These are phyloP conservation scores for Neospermospora avenae DNA, from an alignment of 2,329 filamentous ascomycete species.

Conservation along the genomic window DNA sequence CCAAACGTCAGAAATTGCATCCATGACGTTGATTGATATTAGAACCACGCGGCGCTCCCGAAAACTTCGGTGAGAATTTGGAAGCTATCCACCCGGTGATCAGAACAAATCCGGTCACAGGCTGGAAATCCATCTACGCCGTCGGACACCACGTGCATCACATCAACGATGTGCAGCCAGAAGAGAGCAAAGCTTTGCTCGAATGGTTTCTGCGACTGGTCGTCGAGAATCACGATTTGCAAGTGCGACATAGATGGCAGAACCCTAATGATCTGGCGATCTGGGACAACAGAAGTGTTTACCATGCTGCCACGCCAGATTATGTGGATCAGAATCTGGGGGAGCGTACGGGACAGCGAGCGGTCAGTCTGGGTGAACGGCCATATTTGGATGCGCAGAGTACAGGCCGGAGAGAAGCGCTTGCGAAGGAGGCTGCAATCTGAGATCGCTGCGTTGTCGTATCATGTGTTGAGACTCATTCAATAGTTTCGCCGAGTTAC, in stretches of 20 bases:
- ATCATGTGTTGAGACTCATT: not conserved
- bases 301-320: conserved; percentile 54
- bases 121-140: conserved; percentile 54
- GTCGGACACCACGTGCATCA: conserved; percentile 48
- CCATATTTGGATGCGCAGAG: conserved; percentile 49
- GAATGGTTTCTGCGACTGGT: conserved; percentile 51
- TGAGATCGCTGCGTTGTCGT: not conserved
- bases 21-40: not conserved
- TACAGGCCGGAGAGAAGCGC: conserved; percentile 39
- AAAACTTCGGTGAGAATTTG: conserved; percentile 47
- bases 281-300: conserved; percentile 56
- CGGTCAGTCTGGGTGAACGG: conserved; percentile 49
- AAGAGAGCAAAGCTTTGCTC: conserved; percentile 48
- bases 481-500: too few species aligned
- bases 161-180: conserved; percentile 48
- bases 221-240: conserved; percentile 53
- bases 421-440: conserved; percentile 7
- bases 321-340: conserved; percentile 44
- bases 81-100: conserved; percentile 52
- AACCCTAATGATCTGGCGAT: conserved; percentile 44
- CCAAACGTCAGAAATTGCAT: not conserved
- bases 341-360: conserved; percentile 44
- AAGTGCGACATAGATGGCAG: conserved; percentile 42
- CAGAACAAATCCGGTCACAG: conserved; percentile 55
- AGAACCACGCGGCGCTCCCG: conserved; percentile 44